These are phyloP conservation scores for Pseudonitzschia delicatissima DNA, from an alignment of 108 stramenopile species.

Conservation along the genomic window DNA sequence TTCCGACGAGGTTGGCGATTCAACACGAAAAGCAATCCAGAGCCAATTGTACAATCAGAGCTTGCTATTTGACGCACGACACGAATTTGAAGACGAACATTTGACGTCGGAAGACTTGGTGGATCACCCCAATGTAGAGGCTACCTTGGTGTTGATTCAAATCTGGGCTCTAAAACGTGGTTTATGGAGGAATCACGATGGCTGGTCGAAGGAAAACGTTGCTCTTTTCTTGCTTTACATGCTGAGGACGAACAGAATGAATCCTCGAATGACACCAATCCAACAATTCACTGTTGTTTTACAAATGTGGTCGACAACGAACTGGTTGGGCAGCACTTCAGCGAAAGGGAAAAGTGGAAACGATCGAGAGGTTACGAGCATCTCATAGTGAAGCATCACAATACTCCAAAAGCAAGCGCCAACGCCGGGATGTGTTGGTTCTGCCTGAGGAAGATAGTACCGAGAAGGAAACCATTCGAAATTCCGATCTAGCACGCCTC, in stretches of 20 bases:
- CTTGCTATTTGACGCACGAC: constrained; percentile 53
- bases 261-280: constrained; percentile 63
- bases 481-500: constrained; percentile 40
- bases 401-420: background rate
- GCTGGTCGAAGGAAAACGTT: constrained; percentile 57
- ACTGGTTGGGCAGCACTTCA: constrained; percentile 66
- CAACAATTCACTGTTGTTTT: constrained; percentile 75
- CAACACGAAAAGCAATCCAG: constrained; percentile 31
- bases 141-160: constrained; percentile 62
- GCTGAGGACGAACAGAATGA: constrained; percentile 62
- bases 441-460: constrained; percentile 49
- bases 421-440: constrained; percentile 51
- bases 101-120: constrained; percentile 16
- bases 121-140: constrained; percentile 42
- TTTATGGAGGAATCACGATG: constrained; percentile 73
- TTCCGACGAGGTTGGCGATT: background rate
- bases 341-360: background rate
- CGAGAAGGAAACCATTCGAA: constrained; percentile 53
- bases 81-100: constrained; percentile 38
- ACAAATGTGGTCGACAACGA: constrained; percentile 66
- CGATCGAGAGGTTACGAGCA: constrained; percentile 9
- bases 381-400: constrained; percentile 16
- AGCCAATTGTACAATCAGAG: constrained; percentile 59
- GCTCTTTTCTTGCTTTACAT: constrained; percentile 62
- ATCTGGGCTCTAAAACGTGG: constrained; percentile 84